Base-by-base conservation (phyloP, 345 rosid genomes). In the Populus tremula region DNA sequence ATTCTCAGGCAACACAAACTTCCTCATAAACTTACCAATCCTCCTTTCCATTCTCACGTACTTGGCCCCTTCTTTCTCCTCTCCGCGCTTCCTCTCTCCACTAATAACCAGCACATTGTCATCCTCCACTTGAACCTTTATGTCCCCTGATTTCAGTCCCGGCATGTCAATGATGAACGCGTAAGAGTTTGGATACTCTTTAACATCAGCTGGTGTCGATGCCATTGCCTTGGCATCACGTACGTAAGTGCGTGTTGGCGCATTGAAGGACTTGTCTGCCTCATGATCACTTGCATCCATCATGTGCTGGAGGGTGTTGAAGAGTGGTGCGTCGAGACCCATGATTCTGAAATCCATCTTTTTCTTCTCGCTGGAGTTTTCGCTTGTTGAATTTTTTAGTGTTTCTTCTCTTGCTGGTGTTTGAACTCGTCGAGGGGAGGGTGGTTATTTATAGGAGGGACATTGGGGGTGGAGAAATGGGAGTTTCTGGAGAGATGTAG, bases 211-310 rank as follows among this genome's bases (percentile, higher is more conserved):
- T 0, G 94, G 94, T 4, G 98, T 94, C 2, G 89, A 83, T 0
- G 98, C 96, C 98, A 92, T 94, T 1, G 98, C 97, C 64, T 87
- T 87, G 0, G 91, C 90, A 33, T 94, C 98, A 0, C 95, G 79
- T 12, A 89, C 80, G 73, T 91, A 92, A 21, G 83, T 82, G n/a
- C 86, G 80, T 0, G 97, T 79, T 0, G 93, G 94, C 1, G 82
- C 89, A 67, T 87, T 86, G 10, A 71, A 73, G 25, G 76, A 23
- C 76, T 82, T 81, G 10, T 80, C 84, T 4, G 78, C 83, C 9
- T 29, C 62, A 5, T 86, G 92, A 18, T 85, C 82, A 0, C 77
- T 79, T 2, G 76, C 23, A 71, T 93, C 94, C 64, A 88, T 80
- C 88, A 89, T 82, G 82, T 93, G 90, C 13, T 88, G 87, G 21